Conservation (phyloP, 441 rosid genomes). For the Geranium incanum region DNA sequence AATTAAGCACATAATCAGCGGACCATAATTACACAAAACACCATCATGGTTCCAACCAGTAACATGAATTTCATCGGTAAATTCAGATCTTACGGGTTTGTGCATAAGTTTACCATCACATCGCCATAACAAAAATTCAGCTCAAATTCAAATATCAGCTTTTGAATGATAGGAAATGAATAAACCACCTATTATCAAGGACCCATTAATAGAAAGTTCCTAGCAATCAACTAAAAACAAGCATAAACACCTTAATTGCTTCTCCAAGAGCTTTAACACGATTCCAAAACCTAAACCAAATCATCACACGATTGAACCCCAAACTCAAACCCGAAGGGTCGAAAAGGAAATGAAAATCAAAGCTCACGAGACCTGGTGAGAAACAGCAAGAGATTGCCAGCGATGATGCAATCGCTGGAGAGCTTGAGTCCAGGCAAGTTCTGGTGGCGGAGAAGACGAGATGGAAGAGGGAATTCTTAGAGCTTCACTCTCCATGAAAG, state of each 20-base stretch:
- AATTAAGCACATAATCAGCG: neutral
- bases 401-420: slow-evolving; percentile 47
- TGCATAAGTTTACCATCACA: too few species aligned
- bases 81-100: too few species aligned
- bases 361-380: slow-evolving; percentile 41
- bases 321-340: neutral
- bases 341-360: neutral
- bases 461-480: neutral
- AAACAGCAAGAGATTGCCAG: slow-evolving; percentile 45
- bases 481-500: neutral
- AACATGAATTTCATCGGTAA: too few species aligned
- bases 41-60: too few species aligned
- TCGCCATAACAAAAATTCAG: too few species aligned
- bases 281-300: neutral
- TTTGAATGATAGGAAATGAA: neutral
- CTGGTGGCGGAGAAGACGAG: slow-evolving; percentile 30
- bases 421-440: slow-evolving; percentile 57
- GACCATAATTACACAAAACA: neutral
- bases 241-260: neutral
- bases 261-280: neutral
- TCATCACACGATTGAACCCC: neutral
- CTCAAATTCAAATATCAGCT: neutral
- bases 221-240: neutral
- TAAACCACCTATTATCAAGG: neutral
- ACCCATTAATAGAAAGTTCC: neutral